Evolutionary conservation across 2,329 filamentous ascomycete genomes (phyloP).

Genomic region (Botryotinia calthae): DNA sequence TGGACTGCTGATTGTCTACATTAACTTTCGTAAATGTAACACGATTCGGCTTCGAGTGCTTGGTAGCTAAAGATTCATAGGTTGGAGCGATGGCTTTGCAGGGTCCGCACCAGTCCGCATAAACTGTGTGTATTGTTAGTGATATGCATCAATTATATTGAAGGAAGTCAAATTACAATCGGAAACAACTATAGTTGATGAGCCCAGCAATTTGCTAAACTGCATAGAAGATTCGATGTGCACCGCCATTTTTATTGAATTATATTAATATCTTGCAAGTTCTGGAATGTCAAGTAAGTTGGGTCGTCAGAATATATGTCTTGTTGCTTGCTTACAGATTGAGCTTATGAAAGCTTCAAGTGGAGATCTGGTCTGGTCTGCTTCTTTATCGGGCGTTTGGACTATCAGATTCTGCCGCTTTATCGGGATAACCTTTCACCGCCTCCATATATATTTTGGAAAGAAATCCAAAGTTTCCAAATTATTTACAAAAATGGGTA

Average conservation of each 20-base stretch:
- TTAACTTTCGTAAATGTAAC: slow-evolving; percentile 92
- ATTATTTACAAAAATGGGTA: slow-evolving; percentile 32
- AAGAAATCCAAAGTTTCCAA: slow-evolving; percentile 9
- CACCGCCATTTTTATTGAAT: slow-evolving; percentile 34
- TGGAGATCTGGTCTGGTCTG: slow-evolving; percentile 17
- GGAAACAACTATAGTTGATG: slow-evolving; percentile 76
- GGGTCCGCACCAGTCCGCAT: slow-evolving; percentile 91
- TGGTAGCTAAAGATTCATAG: slow-evolving; percentile 78
- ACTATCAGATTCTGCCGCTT: slow-evolving; percentile 26
- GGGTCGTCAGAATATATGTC: background rate
- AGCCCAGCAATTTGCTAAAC: slow-evolving; percentile 69
- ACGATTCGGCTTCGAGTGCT: slow-evolving; percentile 75
- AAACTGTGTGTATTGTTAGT: slow-evolving; percentile 56
- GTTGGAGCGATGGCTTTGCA: slow-evolving; percentile 90
- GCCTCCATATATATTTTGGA: slow-evolving; percentile 22
- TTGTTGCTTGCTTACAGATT: background rate
- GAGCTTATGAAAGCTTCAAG: background rate
- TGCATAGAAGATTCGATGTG: slow-evolving; percentile 65
- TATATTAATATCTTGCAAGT: background rate
- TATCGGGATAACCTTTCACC: slow-evolving; percentile 19
- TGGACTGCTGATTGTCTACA: slow-evolving; percentile 76
- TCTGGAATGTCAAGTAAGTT: background rate
- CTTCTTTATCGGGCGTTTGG: slow-evolving; percentile 18
- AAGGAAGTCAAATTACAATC: slow-evolving; percentile 66
- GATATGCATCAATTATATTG: slow-evolving; percentile 33